Conservation (phyloP, 495 filamentous ascomycete genomes). For the Hamigera avellanea region DNA sequence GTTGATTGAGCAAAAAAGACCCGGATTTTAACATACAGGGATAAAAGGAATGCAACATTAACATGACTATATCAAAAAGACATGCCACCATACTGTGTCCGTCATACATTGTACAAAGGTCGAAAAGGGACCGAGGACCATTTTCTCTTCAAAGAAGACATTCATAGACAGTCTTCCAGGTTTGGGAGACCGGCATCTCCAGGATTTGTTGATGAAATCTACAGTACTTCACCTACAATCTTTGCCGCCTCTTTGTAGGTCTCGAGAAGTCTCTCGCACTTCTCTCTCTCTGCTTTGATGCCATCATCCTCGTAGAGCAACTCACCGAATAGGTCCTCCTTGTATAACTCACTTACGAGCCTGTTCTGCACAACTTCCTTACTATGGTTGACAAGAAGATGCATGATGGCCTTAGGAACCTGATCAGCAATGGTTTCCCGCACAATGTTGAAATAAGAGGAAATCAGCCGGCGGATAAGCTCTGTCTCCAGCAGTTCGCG, state of each 20-base stretch:
- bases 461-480: constrained; percentile 89
- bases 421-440: constrained; percentile 95
- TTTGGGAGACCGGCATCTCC: too few relatives aligned
- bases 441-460: constrained; percentile 97
- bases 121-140: too few relatives aligned
- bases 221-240: constrained; percentile 94
- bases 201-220: constrained; percentile 18
- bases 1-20: constrained; percentile 20
- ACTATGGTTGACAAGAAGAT: constrained; percentile 93
- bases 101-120: too few relatives aligned
- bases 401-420: constrained; percentile 98
- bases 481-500: constrained; percentile 95
- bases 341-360: constrained; percentile 90
- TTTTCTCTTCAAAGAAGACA: background rate
- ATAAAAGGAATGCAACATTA: background rate
- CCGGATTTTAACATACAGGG: constrained; percentile 1
- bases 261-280: constrained; percentile 86
- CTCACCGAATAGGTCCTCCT: constrained; percentile 85
- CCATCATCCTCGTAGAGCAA: constrained; percentile 94
- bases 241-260: constrained; percentile 96
- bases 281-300: constrained; percentile 94
- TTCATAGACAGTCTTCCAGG: too few relatives aligned
- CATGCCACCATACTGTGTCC: background rate
- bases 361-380: constrained; percentile 97
- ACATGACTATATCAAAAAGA: background rate